phyloP scores from a whole-genome alignment of 2,329 filamentous ascomycete species.

The Cercospora citrullina region DNA sequence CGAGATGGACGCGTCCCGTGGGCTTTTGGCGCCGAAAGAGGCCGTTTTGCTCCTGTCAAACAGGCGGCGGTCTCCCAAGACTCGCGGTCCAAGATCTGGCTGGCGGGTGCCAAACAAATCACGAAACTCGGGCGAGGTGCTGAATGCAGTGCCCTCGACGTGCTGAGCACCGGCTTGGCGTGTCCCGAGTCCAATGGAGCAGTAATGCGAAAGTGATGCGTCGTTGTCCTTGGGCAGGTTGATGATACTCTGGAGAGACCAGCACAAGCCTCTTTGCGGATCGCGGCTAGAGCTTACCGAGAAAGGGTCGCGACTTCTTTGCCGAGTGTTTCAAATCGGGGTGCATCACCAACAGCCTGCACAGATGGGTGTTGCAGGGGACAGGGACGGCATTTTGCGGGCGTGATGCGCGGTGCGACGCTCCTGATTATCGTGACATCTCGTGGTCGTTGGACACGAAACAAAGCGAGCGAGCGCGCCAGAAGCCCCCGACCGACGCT shows the following conservation, averaged over 20 bases:
- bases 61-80: constrained; percentile 14
- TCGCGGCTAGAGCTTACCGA: constrained; percentile 5
- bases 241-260: constrained; percentile 5
- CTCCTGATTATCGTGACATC: neutral
- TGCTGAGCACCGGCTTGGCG: constrained; percentile 22
- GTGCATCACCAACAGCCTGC: neutral
- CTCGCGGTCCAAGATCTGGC: constrained; percentile 18
- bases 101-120: constrained; percentile 25
- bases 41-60: constrained; percentile 12
- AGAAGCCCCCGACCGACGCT: neutral
- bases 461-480: neutral
- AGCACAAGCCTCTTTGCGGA: constrained; percentile 6
- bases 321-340: constrained; percentile 4
- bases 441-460: constrained; percentile 3
- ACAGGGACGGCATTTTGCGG: neutral
- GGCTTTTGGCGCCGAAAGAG: neutral
- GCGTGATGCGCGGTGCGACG: neutral
- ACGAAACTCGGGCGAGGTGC: constrained; percentile 6
- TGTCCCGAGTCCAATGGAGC: constrained; percentile 6
- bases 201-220: constrained; percentile 15
- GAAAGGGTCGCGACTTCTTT: constrained; percentile 1
- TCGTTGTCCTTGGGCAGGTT: neutral
- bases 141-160: constrained; percentile 10
- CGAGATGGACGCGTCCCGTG: neutral
- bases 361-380: neutral